phyloP scores from a whole-genome alignment of 2,329 filamentous ascomycete species.

The Boeremia exigua region DNA sequence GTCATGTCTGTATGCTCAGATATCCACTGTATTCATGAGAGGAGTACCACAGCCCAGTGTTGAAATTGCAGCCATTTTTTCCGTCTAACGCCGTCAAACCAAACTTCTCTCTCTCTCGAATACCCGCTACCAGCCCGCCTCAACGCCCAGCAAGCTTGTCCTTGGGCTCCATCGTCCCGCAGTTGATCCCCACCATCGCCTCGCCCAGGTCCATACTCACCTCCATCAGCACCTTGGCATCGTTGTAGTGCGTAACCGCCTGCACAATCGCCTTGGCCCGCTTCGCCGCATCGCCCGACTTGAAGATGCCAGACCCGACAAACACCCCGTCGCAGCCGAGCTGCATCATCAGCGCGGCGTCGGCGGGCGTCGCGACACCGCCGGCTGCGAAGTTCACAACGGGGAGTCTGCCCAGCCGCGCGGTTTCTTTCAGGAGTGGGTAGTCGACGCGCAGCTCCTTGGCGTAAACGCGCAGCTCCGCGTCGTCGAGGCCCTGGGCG shows the following conservation, averaged over 20 bases:
- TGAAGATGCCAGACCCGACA: conserved; percentile 96
- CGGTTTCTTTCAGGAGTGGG: conserved; percentile 82
- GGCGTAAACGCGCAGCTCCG: conserved; percentile 78
- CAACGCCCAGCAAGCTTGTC: conserved; percentile 79
- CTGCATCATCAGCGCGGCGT: conserved; percentile 99
- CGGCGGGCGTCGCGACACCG: conserved; percentile 98
- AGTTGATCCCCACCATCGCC: conserved; percentile 97
- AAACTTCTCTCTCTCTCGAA: not conserved
- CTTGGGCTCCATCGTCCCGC: conserved; percentile 73
- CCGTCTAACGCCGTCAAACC: conserved; percentile 12
- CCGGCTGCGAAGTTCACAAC: conserved; percentile 98
- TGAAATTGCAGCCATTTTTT: conserved; percentile 14
- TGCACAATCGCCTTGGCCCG: conserved; percentile 93
- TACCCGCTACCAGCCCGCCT: too few species aligned
- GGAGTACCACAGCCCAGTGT: conserved; percentile 6
- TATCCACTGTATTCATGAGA: too few species aligned
- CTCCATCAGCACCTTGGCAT: conserved; percentile 84
- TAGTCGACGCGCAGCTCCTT: conserved; percentile 82
- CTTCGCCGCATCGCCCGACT: conserved; percentile 88
- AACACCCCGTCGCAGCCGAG: conserved; percentile 97
- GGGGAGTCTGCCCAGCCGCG: conserved; percentile 83
- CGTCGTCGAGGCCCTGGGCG: conserved; percentile 69
- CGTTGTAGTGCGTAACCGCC: conserved; percentile 88
- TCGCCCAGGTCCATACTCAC: conserved; percentile 90
- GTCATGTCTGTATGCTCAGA: too few species aligned